Base-by-base conservation (phyloP, 2,329 filamentous ascomycete species). In the Paecilomyces dactylethromorphus region DNA sequence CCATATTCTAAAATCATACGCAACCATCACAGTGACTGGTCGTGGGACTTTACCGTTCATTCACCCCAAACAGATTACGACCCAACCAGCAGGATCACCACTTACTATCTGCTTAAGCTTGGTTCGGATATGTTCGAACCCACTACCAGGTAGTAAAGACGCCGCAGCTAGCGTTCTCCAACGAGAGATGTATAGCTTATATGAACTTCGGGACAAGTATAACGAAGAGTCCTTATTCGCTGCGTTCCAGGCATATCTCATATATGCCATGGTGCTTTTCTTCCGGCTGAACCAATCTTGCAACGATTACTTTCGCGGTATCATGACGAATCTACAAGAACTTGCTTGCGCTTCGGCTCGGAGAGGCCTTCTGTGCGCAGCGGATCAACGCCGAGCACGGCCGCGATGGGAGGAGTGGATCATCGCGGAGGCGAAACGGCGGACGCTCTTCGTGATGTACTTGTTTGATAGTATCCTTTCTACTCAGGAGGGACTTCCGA, bases 381-480 rank as follows among this genome's bases (percentile, higher is more conserved):
- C 76, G 2, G 81, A 83, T 57, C 69, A 69, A 33, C 61, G 68
- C 4, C 66, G 66, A 2, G 56, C 65, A 0, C 73, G 76, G 2
- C 81, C 81, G 0, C 66, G 62, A 11, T 83, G 81, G 82, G 80
- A 82, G 56, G 68, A 73, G 2, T 85, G 82, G 82, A 77, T 83
- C 3, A 66, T 81, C 0, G 75, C 79, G 0, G 81, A 82, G 58
- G 75, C 82, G 0, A 84, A 82, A 58, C 73, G 81, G 4, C 73
- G 82, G 13, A 79, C 80, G 0, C 57, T 85, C 0, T 84, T 75
- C 59, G 74, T 75, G 1, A 81, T 83, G 76, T 84, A 83, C 56
- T 69, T 84, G 10, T 78, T 84, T 50, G 81, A 84, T 60, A 82
- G 77, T 56, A 66, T 82, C 0, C 72, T 83, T 1, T 75, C 75